Conservation (phyloP, 805 yeast species). For the Vanderwaltozyma verrucispora region DNA sequence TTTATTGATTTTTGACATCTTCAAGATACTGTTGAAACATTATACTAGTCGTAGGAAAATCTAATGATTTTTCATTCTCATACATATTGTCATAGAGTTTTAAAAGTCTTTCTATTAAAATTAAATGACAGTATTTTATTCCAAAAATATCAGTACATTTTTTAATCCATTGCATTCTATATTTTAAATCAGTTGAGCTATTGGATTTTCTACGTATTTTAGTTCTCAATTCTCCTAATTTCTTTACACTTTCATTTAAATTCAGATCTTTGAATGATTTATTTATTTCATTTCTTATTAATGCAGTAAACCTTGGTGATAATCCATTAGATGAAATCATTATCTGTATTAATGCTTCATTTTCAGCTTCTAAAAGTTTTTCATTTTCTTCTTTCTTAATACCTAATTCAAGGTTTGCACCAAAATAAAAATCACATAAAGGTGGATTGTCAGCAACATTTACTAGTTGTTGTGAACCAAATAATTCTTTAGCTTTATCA, state of each 20-base stretch:
- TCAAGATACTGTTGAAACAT: conserved; percentile 5
- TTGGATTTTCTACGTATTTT: conserved; percentile 11
- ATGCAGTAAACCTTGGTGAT: conserved; percentile 25
- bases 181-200: conserved; percentile 11
- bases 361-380: neutral
- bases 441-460: conserved; percentile 30
- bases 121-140: conserved; percentile 15
- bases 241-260: conserved; percentile 16
- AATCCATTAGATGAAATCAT: conserved; percentile 26
- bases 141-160: conserved; percentile 24
- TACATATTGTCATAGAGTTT: conserved; percentile 17
- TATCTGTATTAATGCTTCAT: conserved; percentile 9
- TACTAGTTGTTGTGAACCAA: conserved; percentile 23
- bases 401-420: conserved; percentile 18
- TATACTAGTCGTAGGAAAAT: conserved; percentile 8
- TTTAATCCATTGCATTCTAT: conserved; percentile 27
- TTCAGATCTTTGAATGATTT: conserved; percentile 10
- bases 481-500: conserved; percentile 11
- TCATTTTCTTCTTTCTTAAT: too few relatives aligned
- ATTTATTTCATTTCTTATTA: conserved; percentile 22
- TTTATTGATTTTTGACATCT: neutral
- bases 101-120: conserved; percentile 15
- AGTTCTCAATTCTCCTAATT: conserved; percentile 18
- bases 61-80: conserved; percentile 4
- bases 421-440: conserved; percentile 28